Base-by-base conservation (phyloP, 306 rosid genomes). In the Cucumis melo region DNA sequence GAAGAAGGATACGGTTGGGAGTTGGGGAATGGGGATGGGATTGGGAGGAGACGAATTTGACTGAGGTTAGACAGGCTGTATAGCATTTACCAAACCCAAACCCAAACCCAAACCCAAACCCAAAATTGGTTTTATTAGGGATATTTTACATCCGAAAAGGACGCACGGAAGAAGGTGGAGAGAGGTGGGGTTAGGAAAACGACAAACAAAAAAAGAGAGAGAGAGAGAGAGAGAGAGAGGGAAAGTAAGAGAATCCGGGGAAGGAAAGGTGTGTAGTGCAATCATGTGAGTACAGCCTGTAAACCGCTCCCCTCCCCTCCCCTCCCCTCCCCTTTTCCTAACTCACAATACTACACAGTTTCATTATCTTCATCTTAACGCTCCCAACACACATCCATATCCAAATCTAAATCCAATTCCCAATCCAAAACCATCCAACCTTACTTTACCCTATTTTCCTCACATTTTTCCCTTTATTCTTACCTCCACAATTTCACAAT, bases 241-340 rank as follows among this genome's bases (percentile, higher is more conserved):
- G 55, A 0, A n/a, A n/a, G n/a, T n/a, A 44, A 36, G n/a, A 44
- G 55, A 68, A 42, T 68, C 74, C 32, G 74, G 74, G 74, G 12
- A 68, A 8, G n/a, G 0, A 8, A 42, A 42, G 48, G 16, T 3
- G 16, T 3, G 51, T 44, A 20, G n/a, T 67, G 74, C 54, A 68
- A 68, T 68, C 74, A 68, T 68, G 56, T 68, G 38, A 42, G 20
- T 68, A 36, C 74, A 68, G 74, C 36, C 74, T 68, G 74, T 42
- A 44, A 68, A 68, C 51, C 54, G 55, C 19, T 42, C n/a, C n/a
- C n/a, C n/a, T n/a, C n/a, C n/a, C n/a, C n/a, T n/a, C n/a, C n/a
- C n/a, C n/a, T n/a, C n/a, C n/a, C n/a, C n/a, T 27, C 29, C 29
- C 56, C 74, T 68, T 64, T 65, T 29, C 42, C 42, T 2, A 63